A percentile compares a stretch with the other conserved stretches of the same genome.
Conservation (phyloP, 305 asterid species). For the Petunia hybrid region DNA sequence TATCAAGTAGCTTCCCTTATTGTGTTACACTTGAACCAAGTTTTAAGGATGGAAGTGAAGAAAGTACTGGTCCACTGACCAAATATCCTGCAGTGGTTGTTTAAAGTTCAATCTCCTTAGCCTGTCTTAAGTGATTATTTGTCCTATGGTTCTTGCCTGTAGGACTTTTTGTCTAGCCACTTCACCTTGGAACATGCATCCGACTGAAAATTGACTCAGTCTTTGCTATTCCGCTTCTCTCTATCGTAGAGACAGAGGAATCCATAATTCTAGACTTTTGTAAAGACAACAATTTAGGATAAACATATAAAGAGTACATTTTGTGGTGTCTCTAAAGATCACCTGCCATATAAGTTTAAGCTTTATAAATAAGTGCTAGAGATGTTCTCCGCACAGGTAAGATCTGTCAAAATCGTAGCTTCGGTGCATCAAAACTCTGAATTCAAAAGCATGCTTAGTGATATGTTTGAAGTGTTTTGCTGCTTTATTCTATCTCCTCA, state of each 20-base stretch:
- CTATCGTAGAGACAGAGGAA: not conserved
- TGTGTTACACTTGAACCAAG: not conserved
- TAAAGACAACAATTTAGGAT: not conserved
- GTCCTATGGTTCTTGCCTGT: not conserved
- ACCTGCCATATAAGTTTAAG: not conserved
- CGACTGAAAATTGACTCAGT: not conserved
- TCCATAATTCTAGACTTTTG: not conserved
- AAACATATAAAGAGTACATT: not conserved
- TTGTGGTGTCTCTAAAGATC: not conserved
- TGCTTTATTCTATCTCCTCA: not conserved
- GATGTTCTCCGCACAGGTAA: not conserved
- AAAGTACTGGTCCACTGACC: not conserved
- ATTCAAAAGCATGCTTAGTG: not conserved
- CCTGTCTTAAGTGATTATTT: conserved; percentile 13
- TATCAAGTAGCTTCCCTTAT: not conserved
- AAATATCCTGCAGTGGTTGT: not conserved
- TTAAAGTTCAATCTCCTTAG: not conserved
- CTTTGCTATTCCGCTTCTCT: not conserved
- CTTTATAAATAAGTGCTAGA: not conserved
- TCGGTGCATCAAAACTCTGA: not conserved
- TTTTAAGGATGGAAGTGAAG: not conserved
- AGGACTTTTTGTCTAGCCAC: not conserved
- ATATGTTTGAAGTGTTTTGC: conserved; percentile 8
- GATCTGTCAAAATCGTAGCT: not conserved
- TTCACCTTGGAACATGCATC: conserved; percentile 13